Evolutionary conservation across 805 yeast species (phyloP).

Genomic region (Maudiozyma serrabonitensis): DNA sequence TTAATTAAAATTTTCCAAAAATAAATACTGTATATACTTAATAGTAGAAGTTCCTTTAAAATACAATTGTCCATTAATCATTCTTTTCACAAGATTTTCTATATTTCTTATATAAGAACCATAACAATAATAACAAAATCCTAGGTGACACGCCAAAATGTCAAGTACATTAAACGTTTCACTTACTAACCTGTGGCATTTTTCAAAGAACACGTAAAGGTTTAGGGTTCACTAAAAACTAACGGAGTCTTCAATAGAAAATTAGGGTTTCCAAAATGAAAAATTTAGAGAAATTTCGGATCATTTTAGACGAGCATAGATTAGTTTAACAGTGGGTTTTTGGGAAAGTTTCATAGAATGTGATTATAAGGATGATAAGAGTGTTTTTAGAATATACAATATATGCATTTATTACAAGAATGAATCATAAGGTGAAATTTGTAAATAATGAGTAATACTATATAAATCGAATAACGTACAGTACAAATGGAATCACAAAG

Average conservation of each 20-base stretch:
- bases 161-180: background rate
- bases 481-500: background rate
- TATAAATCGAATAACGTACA: background rate
- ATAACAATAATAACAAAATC: background rate
- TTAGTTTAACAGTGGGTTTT: too few relatives aligned
- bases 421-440: background rate
- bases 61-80: background rate
- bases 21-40: too few relatives aligned
- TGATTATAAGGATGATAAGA: too few relatives aligned
- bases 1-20: too few relatives aligned
- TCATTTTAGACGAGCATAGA: background rate
- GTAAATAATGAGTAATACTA: background rate
- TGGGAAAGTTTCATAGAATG: too few relatives aligned
- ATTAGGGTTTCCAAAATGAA: background rate
- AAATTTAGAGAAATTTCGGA: background rate
- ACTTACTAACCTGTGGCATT: background rate
- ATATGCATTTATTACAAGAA: too few relatives aligned
- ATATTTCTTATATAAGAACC: background rate
- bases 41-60: too few relatives aligned
- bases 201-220: conserved; percentile 4
- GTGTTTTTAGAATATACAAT: too few relatives aligned
- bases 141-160: background rate
- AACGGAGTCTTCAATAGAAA: background rate
- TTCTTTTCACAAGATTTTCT: background rate
- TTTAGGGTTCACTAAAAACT: background rate